These are phyloP conservation scores for Candolleomyces eurysporus DNA, from an alignment of 768 basidiomycete genomes.

Conservation along the genomic window DNA sequence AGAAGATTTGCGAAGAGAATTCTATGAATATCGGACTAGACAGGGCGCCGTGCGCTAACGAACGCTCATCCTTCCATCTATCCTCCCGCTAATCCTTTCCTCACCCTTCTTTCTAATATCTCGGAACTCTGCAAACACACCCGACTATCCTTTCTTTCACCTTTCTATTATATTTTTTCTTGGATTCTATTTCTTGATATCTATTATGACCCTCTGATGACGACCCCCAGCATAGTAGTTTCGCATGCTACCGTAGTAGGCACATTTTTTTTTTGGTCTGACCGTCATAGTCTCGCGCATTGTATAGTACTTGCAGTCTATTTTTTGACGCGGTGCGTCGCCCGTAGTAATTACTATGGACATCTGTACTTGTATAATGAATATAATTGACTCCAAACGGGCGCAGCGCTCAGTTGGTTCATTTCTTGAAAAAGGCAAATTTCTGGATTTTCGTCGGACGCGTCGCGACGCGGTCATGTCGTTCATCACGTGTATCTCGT, in stretches of 20 bases:
- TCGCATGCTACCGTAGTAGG: not conserved
- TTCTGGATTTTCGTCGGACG: not conserved
- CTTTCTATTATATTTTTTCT: too few species aligned
- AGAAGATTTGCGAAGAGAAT: constrained; percentile 29
- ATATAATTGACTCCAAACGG: too few species aligned
- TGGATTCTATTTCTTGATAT: not conserved
- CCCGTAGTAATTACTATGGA: not conserved
- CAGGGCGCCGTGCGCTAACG: not conserved
- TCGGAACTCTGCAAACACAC: not conserved
- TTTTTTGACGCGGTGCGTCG: not conserved
- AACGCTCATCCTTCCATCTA: not conserved
- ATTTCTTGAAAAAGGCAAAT: not conserved
- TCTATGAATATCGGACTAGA: constrained; percentile 16
- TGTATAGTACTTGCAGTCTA: not conserved
- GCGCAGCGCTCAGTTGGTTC: too few species aligned
- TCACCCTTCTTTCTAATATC: not conserved
- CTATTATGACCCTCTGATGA: not conserved
- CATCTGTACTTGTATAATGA: constrained; percentile 4
- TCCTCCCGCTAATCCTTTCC: not conserved
- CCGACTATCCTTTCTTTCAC: not conserved
- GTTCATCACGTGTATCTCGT: not conserved
- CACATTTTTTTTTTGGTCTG: not conserved
- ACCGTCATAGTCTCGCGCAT: not conserved
- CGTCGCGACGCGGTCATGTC: constrained; percentile 7
- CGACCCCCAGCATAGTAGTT: not conserved